Evolutionary conservation across 768 basidiomycete genomes (phyloP), one percentile per base, ranked within the genome.

Genomic region (Boletus rufocinnamomeus): DNA sequence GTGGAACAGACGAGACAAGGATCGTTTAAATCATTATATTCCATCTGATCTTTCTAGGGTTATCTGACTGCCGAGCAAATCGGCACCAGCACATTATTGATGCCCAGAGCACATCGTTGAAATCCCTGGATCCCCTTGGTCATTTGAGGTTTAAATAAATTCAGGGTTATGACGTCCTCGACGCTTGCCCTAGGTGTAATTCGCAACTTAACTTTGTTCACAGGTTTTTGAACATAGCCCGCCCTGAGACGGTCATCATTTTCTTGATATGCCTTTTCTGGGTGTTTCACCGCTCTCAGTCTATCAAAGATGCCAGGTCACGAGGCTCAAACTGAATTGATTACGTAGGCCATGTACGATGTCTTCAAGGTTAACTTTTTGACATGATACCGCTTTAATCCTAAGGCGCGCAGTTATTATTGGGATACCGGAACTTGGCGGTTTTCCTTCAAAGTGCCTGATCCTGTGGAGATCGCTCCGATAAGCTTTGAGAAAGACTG

Each of bases 331-430:
- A 67, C 52, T 50, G 52, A 59, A 63, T 43, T 45, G 34, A 49
- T 69, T 70, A 70, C 66, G 62, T 68, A 59, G 43, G 55, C 35
- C 44, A 52, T 64, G 56, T 49, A 63, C 55, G 50, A 52, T 38
- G 50, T 56, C 19, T 56, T 54, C 66, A 71, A 71, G 62, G 70
- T 72, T 71, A 70, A 52, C 69, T 72, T 70, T 59, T 50, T 59
- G 50, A 53, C 35, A 40, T 57, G 56, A 61, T 62, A 52, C 50
- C 54, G 54, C 54, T 50, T 59, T 44, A 45, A 25, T 27, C 41
- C 21, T 52, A 58, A 62, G 55, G 45, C 51, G 56, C 58, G 50
- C 46, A 58, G 58, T 53, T 63, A 70, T 65, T 48, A 51, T 32
- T 56, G 28, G 19, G 23, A 37, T 53, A 28, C 55, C 69, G 52